Evolutionary conservation across 2,329 filamentous ascomycete species (phyloP), one percentile per base, ranked within the genome.

Genomic region (Diaporthe nobilis): DNA sequence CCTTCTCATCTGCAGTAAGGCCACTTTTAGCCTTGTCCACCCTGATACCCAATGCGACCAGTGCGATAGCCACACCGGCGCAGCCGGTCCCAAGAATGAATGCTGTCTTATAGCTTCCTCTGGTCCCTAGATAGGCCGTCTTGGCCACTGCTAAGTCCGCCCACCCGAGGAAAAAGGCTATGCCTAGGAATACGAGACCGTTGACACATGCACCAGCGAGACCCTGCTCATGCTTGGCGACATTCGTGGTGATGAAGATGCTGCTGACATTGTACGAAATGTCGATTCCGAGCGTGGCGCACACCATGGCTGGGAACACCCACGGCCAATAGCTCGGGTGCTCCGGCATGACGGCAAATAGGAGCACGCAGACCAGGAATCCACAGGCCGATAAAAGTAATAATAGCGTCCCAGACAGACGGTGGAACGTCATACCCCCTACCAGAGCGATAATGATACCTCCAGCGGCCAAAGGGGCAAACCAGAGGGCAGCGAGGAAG

Each of bases 241-340:
- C 81, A 22, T 87, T 89, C 0, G 91, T 93, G 0, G 92, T 93
- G 72, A 93, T 89, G 81, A 93, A 94, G 71, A 94, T 89, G 77
- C 92, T 93, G 44, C 91, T 88, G 3, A 94, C 87, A 75, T 90
- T 93, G 82, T 90, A 93, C 9, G 89, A 90, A 60, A 94, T 88
- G 78, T 94, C 92, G 73, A 94, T 91, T 5, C 90, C 91, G 31
- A 93, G 83, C 0, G 92, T 93, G 20, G 87, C 89, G 75, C 88
- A 89, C 9, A 91, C 83, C 89, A 90, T 90, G 6, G 87, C 81
- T 0, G 92, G 90, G 78, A 94, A 92, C 4, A 92, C 87, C 80
- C 87, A 94, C 0, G 89, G 87, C 92, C 92, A 94, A 82, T 92
- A 91, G 75, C 85, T 88, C 0, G 86, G 88, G 3, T 86, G 84